Evolutionary conservation across 805 yeast species (phyloP).

Genomic region (Metschnikowia borealis): DNA sequence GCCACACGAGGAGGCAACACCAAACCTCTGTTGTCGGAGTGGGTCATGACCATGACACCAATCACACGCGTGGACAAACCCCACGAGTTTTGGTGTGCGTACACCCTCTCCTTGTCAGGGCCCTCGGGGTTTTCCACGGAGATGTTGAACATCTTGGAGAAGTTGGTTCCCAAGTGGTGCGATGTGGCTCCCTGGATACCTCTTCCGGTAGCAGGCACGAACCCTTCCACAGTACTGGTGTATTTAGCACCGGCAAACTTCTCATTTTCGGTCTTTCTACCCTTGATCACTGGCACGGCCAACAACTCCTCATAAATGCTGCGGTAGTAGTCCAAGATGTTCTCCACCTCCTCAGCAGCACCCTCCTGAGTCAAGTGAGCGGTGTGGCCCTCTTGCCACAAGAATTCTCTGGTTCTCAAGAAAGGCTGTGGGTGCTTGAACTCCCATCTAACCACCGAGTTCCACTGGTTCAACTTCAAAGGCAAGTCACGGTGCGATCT

Average conservation of each 20-base stretch:
- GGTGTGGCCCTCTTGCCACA: conserved; percentile 99
- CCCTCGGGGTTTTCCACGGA: conserved; percentile 95
- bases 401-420: conserved; percentile 95
- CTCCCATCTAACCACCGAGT: conserved; percentile 99
- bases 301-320: conserved; percentile 83
- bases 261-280: conserved; percentile 94
- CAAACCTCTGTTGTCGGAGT: conserved; percentile 96
- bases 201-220: conserved; percentile 96
- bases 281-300: conserved; percentile 96
- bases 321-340: conserved; percentile 82
- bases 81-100: conserved; percentile 97
- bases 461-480: conserved; percentile 96
- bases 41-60: conserved; percentile 99
- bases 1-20: conserved; percentile 98
- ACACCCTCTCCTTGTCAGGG: conserved; percentile 76
- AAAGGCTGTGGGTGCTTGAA: conserved; percentile 99
- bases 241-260: conserved; percentile 97
- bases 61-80: conserved; percentile 97
- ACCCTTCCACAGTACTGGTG: conserved; percentile 96
- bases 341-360: conserved; percentile 78
- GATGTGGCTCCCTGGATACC: conserved; percentile 99
- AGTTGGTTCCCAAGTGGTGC: conserved; percentile 96
- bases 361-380: conserved; percentile 84
- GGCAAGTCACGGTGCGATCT: conserved; percentile 98
- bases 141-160: conserved; percentile 97